Conservation (phyloP, 2,329 filamentous ascomycete genomes). For the Alternaria consortialis region DNA sequence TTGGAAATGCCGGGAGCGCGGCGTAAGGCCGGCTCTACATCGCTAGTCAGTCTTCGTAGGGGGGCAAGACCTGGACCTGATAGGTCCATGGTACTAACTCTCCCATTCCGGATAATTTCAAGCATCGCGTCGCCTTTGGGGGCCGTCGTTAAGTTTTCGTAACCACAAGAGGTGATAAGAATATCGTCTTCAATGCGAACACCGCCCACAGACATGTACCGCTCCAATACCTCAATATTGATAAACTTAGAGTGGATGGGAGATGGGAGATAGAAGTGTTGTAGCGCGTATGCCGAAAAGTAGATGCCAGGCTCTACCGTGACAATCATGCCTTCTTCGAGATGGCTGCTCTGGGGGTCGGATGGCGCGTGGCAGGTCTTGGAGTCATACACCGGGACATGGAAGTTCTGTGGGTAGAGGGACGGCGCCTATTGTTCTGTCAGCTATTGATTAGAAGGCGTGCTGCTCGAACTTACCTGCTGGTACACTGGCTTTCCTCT, state of each 20-base stretch:
- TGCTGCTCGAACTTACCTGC: constrained; percentile 28
- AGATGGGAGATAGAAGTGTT: constrained; percentile 75
- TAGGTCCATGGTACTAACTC: constrained; percentile 7
- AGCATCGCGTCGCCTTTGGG: constrained; percentile 74
- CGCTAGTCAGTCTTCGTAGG: background rate
- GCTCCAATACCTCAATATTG: constrained; percentile 73
- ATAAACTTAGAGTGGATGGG: constrained; percentile 79
- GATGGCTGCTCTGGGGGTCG: constrained; percentile 44
- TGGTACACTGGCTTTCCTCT: constrained; percentile 32
- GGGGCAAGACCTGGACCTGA: background rate
- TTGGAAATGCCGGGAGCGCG: constrained; percentile 41
- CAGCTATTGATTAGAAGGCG: constrained; percentile 3
- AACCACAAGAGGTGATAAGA: constrained; percentile 73
- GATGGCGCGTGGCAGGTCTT: constrained; percentile 43
- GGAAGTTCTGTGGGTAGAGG: constrained; percentile 43
- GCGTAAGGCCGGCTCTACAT: constrained; percentile 21
- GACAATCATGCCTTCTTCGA: constrained; percentile 65
- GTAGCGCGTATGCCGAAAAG: constrained; percentile 89
- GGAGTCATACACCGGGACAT: constrained; percentile 44
- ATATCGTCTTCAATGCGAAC: constrained; percentile 79
- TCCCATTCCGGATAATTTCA: constrained; percentile 57
- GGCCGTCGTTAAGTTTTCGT: constrained; percentile 76
- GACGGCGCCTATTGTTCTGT: constrained; percentile 37
- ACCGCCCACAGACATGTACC: constrained; percentile 84
- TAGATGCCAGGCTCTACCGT: constrained; percentile 71